Conservation (phyloP, 352 stramenopile species). For the Pythium sukuiense region DNA sequence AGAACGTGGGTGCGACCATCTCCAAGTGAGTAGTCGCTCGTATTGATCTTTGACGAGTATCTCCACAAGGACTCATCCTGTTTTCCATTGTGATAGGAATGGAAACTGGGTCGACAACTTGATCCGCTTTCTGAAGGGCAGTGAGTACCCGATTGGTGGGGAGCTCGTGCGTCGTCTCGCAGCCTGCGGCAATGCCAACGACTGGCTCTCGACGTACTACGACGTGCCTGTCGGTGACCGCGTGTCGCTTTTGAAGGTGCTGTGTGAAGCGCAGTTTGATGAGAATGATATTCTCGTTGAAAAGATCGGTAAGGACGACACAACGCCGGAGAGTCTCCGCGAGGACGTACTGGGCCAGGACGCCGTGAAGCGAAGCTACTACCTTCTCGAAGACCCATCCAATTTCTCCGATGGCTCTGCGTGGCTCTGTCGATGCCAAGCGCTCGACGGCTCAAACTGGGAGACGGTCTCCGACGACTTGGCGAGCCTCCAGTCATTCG, state of each 20-base stretch:
- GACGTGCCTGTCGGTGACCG: slow-evolving; percentile 40
- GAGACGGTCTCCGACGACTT: slow-evolving; percentile 64
- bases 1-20: slow-evolving; percentile 44
- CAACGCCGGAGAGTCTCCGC: slow-evolving; percentile 38
- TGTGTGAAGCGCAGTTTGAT: slow-evolving; percentile 71
- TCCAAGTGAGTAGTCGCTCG: slow-evolving; percentile 38
- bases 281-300: slow-evolving; percentile 58
- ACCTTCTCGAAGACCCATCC: slow-evolving; percentile 58
- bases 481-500: slow-evolving; percentile 47
- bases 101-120: slow-evolving; percentile 47
- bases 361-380: slow-evolving; percentile 51
- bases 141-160: slow-evolving; percentile 32
- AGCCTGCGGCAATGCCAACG: slow-evolving; percentile 14
- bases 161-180: slow-evolving; percentile 19
- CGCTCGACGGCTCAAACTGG: slow-evolving; percentile 42
- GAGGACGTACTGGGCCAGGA: slow-evolving; percentile 52
- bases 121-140: slow-evolving; percentile 43
- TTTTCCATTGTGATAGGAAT: slow-evolving; percentile 27
- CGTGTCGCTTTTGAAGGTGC: slow-evolving; percentile 52
- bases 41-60: background rate
- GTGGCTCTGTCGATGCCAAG: slow-evolving; percentile 61
- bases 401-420: slow-evolving; percentile 48
- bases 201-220: slow-evolving; percentile 44
- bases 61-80: background rate
- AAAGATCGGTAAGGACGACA: slow-evolving; percentile 50